Base-by-base conservation (phyloP, 345 rosid genomes). In the Odontarrhena argentea region DNA sequence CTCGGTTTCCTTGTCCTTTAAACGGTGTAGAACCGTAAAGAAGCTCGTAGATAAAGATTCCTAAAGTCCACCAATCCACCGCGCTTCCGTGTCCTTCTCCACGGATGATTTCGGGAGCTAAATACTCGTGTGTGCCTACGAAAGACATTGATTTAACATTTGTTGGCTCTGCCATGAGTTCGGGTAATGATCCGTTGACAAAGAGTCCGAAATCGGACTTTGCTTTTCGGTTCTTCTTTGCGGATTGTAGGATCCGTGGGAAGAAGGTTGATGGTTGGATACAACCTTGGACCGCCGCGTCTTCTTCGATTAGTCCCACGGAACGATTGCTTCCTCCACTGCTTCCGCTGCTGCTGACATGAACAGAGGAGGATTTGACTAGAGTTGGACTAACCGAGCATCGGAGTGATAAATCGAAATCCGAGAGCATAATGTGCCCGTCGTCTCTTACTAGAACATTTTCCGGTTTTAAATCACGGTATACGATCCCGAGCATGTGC, bases 81-180 rank as follows among this genome's bases (percentile, higher is more conserved):
- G 96, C 98, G 62, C 96, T 89, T 7, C 98, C 96, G 24, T 92
- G 98, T 7, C 98, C 98, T 70, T 92, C 93, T n/a, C 98, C 98
- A 0, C 97, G 83, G 51, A 92, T 79, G 65, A 92, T 92, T 68
- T 92, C 96, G 0, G 95, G 96, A 18, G 96, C 96, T 52, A 92
- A 67, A 50, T 92, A 92, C 75, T 92, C 98, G 48, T 92, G 96
- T 1, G 98, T 89, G 1, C 98, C 96, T 1, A 92, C 97, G 53
- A 92, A 92, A 1, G 98, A 92, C 98, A 92, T 87, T 0, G 98
- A 92, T 1, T 87, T 79, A 3, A 89, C 97, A 58, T 92, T 85
- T 3, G 93, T 87, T 2, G 97, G 98, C 62, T 92, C 97, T 8
- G 97, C 98, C 98, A 92, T 89, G 37, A 92, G 65, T 75, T 89